Base-by-base conservation (phyloP, 345 rosid species). In the Aegle marmelos region DNA sequence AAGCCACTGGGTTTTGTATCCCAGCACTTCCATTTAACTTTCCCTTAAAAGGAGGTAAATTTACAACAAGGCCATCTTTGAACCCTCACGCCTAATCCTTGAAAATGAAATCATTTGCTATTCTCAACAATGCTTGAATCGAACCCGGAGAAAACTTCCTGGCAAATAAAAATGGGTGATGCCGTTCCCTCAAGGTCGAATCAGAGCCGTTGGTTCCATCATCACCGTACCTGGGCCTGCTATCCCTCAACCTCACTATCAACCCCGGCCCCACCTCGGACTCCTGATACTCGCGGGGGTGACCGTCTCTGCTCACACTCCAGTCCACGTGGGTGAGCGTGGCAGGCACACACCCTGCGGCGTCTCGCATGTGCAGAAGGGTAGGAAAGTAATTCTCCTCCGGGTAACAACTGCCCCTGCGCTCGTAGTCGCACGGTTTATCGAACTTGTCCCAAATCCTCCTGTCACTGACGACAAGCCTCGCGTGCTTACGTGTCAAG, bases 311-410 rank as follows among this genome's bases (percentile, higher is more conserved):
- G 48, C 81, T 78, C 1, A 87, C 80, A 31, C 74, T 82, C 97
- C 95, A 91, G 81, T 93, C 93, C 85, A 93, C 94, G 85, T 91
- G 93, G 2, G 98, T 95, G 21, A 95, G 85, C 34, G 98, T 91
- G 3, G 91, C 90, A 0, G 93, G 87, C 41, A 90, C 86, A 34
- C 84, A 59, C 6, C 94, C 92, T 53, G 86, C 80, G 27, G 91
- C 92, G 63, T 90, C 92, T 70, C 45, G 56, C 93, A 90, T 85
- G 79, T 86, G 81, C 25, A 95, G 3, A 24, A 93, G 91, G 72
- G 98, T 91, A 48, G 97, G 85, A 65, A 95, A 93, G 87, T 91
- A 93, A 83, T 86, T 85, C 54, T 91, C 92, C 14, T 90, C 93
- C 3, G 97, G 97, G 59, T 90, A 93, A 73, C 97, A 94, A 76